Base-by-base conservation (phyloP, 331 rosid species). In the Stylosanthes scabra region DNA sequence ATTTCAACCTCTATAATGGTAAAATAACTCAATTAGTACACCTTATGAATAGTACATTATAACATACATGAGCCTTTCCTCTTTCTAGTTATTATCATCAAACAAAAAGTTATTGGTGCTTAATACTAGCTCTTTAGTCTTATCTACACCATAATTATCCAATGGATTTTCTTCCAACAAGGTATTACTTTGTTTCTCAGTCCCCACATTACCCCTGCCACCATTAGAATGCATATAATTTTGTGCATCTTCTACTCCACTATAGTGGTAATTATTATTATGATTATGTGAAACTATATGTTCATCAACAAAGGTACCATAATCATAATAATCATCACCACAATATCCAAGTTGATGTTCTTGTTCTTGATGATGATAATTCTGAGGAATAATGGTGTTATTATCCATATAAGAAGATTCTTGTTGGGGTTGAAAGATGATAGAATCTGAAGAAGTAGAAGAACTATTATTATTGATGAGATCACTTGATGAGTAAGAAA, bases 101-200 rank as follows among this genome's bases (percentile, higher is more conserved):
- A n/a, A n/a, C n/a, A n/a, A n/a, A n/a, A n/a, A n/a, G n/a, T n/a
- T n/a, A n/a, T n/a, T n/a, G n/a, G n/a, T n/a, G n/a, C n/a, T 81
- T 34, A 34, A 34, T 47, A 85, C 71, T 45, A 88, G 72, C 88
- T 84, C 81, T 76, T 88, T 85, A 76, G 89, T 87, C 56, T 91
- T 95, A 63, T 88, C 91, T 50, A 88, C 31, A 14, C 88, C 90
- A 80, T 71, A 83, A 11, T 34, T 34, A 34, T 86, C 89, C 57
- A 81, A 52, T 74, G 63, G 68, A 29, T 60, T 74, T 54, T 81
- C 85, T 59, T 63, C 83, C 81, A 85, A 76, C 68, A 76, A 59
- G 51, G n/a, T 11, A 46, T 52, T 74, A 64, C 46, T 59, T 71
- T n/a, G n/a, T n/a, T n/a, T n/a, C n/a, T 20, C 25, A 20, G 25